Evolutionary conservation across 2,329 filamentous ascomycete genomes (phyloP).

Genomic region (Fusarium vanettenii): DNA sequence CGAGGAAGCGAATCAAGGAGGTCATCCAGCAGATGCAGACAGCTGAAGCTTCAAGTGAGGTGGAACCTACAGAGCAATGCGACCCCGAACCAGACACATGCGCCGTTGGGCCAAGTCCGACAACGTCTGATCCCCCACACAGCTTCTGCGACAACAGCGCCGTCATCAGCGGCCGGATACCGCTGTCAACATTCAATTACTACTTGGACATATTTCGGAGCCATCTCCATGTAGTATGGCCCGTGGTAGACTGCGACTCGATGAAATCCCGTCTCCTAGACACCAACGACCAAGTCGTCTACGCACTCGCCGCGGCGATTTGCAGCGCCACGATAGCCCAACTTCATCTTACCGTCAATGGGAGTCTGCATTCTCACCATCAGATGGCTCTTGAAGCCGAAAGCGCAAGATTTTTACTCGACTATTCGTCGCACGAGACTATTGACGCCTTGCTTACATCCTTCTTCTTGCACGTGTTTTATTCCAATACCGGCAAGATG

Average conservation of each 20-base stretch:
- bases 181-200: conserved; percentile 6
- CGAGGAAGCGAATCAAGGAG: conserved; percentile 24
- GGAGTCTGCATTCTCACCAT: not conserved
- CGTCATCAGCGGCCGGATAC: not conserved
- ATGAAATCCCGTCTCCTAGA: not conserved
- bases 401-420: conserved; percentile 14
- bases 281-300: conserved; percentile 5
- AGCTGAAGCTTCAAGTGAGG: not conserved
- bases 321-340: conserved; percentile 23
- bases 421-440: conserved; percentile 10
- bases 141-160: not conserved
- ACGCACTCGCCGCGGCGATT: conserved; percentile 14
- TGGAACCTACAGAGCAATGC: too few relatives aligned
- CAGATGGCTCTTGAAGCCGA: conserved; percentile 9
- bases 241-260: conserved; percentile 1
- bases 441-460: conserved; percentile 13
- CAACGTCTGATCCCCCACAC: not conserved
- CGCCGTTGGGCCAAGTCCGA: not conserved
- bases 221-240: conserved; percentile 16
- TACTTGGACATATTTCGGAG: conserved; percentile 16
- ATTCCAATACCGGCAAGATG: conserved; percentile 12
- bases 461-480: conserved; percentile 27
- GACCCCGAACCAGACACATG: not conserved
- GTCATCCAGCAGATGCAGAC: conserved; percentile 9
- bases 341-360: conserved; percentile 6